phyloP scores from a whole-genome alignment of 148 eudicot genomes.

The Nyssa sinensis region DNA sequence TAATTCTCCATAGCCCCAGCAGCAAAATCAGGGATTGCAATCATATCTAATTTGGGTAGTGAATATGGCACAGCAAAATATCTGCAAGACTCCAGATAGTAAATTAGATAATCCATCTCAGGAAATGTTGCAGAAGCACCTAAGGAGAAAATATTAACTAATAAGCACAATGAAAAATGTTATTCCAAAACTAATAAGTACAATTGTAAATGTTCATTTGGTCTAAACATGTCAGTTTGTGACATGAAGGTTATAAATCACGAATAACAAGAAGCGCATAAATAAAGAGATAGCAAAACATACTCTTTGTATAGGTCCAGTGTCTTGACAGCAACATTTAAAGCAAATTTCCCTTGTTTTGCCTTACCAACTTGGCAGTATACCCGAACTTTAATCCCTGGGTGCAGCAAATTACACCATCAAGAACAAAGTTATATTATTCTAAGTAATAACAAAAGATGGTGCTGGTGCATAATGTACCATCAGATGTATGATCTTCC shows the following conservation, averaged over 20 bases:
- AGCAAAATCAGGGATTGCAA: constrained; percentile 98
- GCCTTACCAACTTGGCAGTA: constrained; percentile 91
- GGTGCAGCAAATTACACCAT: constrained; percentile 5
- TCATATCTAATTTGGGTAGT: constrained; percentile 91
- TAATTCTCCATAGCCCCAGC: constrained; percentile 99
- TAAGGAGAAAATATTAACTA: not conserved
- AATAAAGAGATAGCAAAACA: constrained; percentile 6
- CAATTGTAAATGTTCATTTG: not conserved
- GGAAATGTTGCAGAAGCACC: not conserved
- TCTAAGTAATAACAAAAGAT: not conserved
- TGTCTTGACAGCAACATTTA: constrained; percentile 91
- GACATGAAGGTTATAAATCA: not conserved
- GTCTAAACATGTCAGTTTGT: not conserved
- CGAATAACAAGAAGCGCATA: not conserved
- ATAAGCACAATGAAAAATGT: not conserved
- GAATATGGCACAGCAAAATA: constrained; percentile 87
- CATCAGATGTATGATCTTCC: constrained; percentile 85
- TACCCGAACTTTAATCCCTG: constrained; percentile 82
- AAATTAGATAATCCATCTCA: constrained; percentile 3
- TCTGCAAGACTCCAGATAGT: constrained; percentile 33
- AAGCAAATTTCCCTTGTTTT: constrained; percentile 84
- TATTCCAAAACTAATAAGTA: not conserved
- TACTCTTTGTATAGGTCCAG: constrained; percentile 79
- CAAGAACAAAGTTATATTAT: not conserved
- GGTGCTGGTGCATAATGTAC: constrained; percentile 33